phyloP scores from a whole-genome alignment of 441 rosid species.

The Arabidopsis hybrid region DNA sequence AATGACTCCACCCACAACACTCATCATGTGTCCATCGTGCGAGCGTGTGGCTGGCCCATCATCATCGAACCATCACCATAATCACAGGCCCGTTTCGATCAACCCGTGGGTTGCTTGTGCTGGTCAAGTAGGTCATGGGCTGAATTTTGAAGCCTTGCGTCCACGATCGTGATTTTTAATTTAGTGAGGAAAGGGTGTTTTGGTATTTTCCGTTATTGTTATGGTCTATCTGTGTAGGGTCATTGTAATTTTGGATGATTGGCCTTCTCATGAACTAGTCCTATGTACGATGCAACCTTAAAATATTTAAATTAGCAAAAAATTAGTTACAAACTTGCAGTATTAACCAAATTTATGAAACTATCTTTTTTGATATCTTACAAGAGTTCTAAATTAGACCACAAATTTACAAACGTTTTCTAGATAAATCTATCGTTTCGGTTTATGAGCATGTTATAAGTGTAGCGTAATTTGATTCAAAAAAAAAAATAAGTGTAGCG shows the following conservation, averaged over 20 bases:
- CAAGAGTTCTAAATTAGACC: too few relatives aligned
- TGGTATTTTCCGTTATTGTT: neutral
- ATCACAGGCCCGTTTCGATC: conserved; percentile 29
- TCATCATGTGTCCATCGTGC: conserved; percentile 98
- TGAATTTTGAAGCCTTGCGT: conserved; percentile 46
- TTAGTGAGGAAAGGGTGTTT: neutral
- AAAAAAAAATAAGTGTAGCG: too few relatives aligned
- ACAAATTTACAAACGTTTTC: neutral
- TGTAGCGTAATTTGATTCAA: too few relatives aligned
- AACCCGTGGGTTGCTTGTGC: conserved; percentile 47
- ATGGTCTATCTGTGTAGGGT: conserved; percentile 31
- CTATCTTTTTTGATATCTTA: neutral
- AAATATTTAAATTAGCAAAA: conserved; percentile 16
- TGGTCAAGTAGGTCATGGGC: conserved; percentile 45
- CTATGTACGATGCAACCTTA: conserved; percentile 20
- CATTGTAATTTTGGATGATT: conserved; percentile 41
- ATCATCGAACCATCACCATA: conserved; percentile 33
- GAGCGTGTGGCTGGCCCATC: conserved; percentile 83
- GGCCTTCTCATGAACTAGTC: conserved; percentile 18
- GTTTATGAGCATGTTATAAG: neutral
- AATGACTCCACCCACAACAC: conserved; percentile 96
- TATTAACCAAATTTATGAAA: neutral
- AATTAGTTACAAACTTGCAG: neutral
- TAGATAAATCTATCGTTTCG: neutral
- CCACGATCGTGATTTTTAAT: conserved; percentile 35